phyloP scores from a whole-genome alignment of 768 basidiomycete species.

The Tulasnella sp. region DNA sequence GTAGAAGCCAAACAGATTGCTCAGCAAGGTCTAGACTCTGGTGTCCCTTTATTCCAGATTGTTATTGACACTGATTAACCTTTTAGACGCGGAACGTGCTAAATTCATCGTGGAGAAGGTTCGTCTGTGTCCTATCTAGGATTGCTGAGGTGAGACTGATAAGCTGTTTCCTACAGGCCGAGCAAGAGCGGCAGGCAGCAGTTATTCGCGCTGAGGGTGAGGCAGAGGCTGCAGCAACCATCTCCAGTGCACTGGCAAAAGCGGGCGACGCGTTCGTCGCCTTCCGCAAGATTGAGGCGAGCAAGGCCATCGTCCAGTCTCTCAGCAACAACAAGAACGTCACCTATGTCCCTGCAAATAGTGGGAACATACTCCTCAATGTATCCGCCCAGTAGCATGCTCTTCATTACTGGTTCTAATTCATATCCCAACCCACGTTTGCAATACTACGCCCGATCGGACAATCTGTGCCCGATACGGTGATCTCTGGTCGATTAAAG shows the following conservation, averaged over 20 bases:
- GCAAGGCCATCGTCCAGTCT: conserved; percentile 90
- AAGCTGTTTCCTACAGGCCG: conserved; percentile 47
- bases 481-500: no score
- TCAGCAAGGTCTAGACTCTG: conserved; percentile 65
- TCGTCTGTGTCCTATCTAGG: conserved; percentile 18
- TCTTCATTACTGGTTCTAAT: not conserved
- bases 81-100: conserved; percentile 86
- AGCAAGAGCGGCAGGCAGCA: conserved; percentile 97
- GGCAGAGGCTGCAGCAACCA: conserved; percentile 91
- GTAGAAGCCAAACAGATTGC: conserved; percentile 99
- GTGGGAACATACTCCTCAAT: conserved; percentile 71
- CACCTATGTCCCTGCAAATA: conserved; percentile 74
- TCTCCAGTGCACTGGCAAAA: conserved; percentile 79
- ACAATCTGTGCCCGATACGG: not conserved
- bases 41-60: not conserved
- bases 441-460: no score
- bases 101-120: conserved; percentile 99
- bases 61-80: not conserved
- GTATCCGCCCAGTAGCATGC: conserved; percentile 43
- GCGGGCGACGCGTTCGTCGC: conserved; percentile 95
- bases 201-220: conserved; percentile 98
- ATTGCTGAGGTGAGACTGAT: not conserved
- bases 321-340: conserved; percentile 70
- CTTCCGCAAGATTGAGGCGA: conserved; percentile 92
- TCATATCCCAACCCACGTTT: no score